phyloP scores from a whole-genome alignment of 371 early-diverging fungal species.

The Zancudomyces culisetae region DNA sequence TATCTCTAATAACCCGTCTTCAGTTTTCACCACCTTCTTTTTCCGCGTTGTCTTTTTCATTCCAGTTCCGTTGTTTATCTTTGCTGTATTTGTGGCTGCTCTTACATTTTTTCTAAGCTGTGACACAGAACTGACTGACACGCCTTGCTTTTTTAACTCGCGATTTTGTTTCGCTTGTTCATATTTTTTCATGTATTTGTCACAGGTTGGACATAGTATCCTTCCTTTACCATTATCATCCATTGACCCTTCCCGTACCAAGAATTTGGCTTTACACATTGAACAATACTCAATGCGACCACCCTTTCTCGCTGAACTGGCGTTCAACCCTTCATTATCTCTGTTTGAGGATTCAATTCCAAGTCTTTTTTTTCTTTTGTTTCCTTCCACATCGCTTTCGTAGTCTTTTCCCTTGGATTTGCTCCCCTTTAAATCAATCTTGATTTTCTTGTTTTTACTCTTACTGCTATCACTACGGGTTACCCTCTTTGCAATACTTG shows the following conservation, averaged over 20 bases:
- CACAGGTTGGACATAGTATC: not conserved
- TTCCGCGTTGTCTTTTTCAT: slow-evolving; percentile 9
- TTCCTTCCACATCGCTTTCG: not conserved
- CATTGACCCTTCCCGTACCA: slow-evolving; percentile 9
- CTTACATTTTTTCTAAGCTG: slow-evolving; percentile 3
- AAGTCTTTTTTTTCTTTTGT: slow-evolving; percentile 3
- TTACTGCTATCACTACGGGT: not conserved
- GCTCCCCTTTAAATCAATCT: not conserved
- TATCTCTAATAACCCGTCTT: slow-evolving; percentile 18
- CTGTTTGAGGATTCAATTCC: not conserved
- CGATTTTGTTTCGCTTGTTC: not conserved
- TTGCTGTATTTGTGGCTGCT: slow-evolving; percentile 5
- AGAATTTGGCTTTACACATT: slow-evolving; percentile 12
- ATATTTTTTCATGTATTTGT: not conserved
- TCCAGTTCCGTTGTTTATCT: not conserved
- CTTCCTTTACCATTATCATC: not conserved
- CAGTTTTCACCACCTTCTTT: slow-evolving; percentile 12
- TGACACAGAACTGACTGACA: slow-evolving; percentile 6
- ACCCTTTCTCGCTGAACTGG: slow-evolving; percentile 22
- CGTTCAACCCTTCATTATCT: slow-evolving; percentile 12
- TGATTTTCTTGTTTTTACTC: not conserved
- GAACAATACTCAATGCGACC: slow-evolving; percentile 16
- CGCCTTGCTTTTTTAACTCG: slow-evolving; percentile 12
- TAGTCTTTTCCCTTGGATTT: slow-evolving; percentile 8
- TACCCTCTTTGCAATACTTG: not conserved